Conservation (phyloP, 1,139 yeast species). For the Hemisphaericaspora subhashii region DNA sequence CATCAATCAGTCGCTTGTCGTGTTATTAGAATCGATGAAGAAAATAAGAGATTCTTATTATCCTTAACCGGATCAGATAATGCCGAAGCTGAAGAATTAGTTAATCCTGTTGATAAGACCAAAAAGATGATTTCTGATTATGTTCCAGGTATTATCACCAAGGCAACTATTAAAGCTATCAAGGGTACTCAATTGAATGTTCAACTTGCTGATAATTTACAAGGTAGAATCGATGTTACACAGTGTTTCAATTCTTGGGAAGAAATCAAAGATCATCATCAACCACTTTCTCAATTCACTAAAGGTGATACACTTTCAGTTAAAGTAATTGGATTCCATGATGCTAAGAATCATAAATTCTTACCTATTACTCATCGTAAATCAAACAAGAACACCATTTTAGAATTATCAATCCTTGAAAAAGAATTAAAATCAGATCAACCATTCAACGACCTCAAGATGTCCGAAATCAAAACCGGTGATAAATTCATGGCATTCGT, state of each 20-base stretch:
- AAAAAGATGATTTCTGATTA: constrained; percentile 52
- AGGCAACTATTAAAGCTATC: constrained; percentile 60
- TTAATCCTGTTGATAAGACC: constrained; percentile 62
- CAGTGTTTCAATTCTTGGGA: constrained; percentile 59
- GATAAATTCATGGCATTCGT: constrained; percentile 50
- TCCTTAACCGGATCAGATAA: constrained; percentile 44
- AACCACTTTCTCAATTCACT: constrained; percentile 62
- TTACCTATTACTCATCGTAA: constrained; percentile 65
- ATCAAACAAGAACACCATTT: constrained; percentile 52
- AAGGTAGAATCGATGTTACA: constrained; percentile 78
- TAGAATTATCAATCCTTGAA: constrained; percentile 65
- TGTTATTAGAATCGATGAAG: constrained; percentile 63
- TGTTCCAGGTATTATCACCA: constrained; percentile 59
- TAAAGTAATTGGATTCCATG: constrained; percentile 76
- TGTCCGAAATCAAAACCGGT: constrained; percentile 45
- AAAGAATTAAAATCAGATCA: constrained; percentile 22
- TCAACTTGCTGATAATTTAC: constrained; percentile 72
- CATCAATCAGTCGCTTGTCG: constrained; percentile 69
- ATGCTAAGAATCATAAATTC: constrained; percentile 67
- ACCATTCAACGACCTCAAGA: constrained; percentile 28
- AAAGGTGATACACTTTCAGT: constrained; percentile 61
- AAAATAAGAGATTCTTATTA: constrained; percentile 68
- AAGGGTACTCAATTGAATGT: constrained; percentile 78
- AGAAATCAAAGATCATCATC: constrained; percentile 56
- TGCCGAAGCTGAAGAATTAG: constrained; percentile 25